Evolutionary conservation across 2,329 filamentous ascomycete species (phyloP).

Genomic region (Thyridium curvatum): DNA sequence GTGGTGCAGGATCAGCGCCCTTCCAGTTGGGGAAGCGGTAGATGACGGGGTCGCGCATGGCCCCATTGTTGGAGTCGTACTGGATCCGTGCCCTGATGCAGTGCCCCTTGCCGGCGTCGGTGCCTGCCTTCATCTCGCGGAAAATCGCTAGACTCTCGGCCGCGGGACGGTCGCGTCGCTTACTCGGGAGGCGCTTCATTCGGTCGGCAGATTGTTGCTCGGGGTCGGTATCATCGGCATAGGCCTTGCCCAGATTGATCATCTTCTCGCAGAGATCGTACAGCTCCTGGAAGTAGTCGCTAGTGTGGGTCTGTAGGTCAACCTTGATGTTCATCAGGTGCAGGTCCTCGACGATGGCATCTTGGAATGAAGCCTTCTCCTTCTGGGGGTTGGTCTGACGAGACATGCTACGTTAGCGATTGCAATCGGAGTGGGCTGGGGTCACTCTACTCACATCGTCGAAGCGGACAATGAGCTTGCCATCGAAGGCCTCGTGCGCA

Average conservation of each 20-base stretch:
- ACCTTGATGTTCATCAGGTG: slow-evolving; percentile 87
- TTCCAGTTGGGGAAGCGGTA: slow-evolving; percentile 69
- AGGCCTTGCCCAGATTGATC: slow-evolving; percentile 82
- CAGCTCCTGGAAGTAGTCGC: slow-evolving; percentile 90
- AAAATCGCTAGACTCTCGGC: slow-evolving; percentile 85
- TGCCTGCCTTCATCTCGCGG: slow-evolving; percentile 87
- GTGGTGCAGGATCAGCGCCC: slow-evolving; percentile 28
- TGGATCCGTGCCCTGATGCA: slow-evolving; percentile 95
- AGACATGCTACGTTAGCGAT: too few species aligned
- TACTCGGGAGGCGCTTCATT: slow-evolving; percentile 76
- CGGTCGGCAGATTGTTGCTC: slow-evolving; percentile 83
- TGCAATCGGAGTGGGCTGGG: too few species aligned
- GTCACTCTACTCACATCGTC: slow-evolving; percentile 52
- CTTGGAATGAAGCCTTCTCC: slow-evolving; percentile 94
- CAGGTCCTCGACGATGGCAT: slow-evolving; percentile 88
- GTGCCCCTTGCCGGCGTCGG: slow-evolving; percentile 71
- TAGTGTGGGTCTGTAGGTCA: slow-evolving; percentile 82
- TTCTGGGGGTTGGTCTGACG: slow-evolving; percentile 79
- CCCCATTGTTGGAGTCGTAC: slow-evolving; percentile 87
- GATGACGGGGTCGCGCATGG: slow-evolving; percentile 93
- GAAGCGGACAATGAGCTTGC: slow-evolving; percentile 84
- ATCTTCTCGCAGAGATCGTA: slow-evolving; percentile 80
- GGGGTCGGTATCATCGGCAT: slow-evolving; percentile 89
- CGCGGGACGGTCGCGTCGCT: slow-evolving; percentile 67
- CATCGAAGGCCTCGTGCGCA: slow-evolving; percentile 86